A percentile compares a stretch with the other conserved stretches of the same genome.
Conservation (phyloP, 768 basidiomycete species). For the Mycena amicta region DNA sequence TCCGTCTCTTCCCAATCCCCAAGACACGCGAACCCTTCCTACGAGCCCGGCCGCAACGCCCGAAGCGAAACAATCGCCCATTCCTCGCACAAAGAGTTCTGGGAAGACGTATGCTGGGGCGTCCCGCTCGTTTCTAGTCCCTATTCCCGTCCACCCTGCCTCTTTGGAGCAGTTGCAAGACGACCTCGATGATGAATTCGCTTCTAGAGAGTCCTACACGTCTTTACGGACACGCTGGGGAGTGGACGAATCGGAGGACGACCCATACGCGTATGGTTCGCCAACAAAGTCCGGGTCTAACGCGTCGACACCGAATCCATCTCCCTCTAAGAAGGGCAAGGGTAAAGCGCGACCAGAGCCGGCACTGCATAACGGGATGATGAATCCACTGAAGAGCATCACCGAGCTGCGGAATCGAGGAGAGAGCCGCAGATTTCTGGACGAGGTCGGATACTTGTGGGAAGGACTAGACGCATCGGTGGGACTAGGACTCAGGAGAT, state of each 20-base stretch:
- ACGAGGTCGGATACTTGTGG: conserved; percentile 84
- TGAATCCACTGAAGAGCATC: conserved; percentile 78
- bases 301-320: conserved; percentile 36
- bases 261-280: conserved; percentile 44
- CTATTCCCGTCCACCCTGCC: conserved; percentile 45
- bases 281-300: conserved; percentile 34
- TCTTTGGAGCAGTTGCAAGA: conserved; percentile 33
- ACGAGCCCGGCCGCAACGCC: conserved; percentile 26
- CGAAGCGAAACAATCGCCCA: conserved; percentile 28
- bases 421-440: conserved; percentile 76
- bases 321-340: conserved; percentile 41
- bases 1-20: conserved; percentile 10
- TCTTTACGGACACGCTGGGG: conserved; percentile 80
- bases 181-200: conserved; percentile 51
- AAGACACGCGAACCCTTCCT: conserved; percentile 6
- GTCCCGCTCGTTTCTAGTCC: conserved; percentile 79
- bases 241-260: conserved; percentile 78
- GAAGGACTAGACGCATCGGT: conserved; percentile 68
- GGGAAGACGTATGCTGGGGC: conserved; percentile 74
- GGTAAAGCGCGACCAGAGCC: conserved; percentile 34
- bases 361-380: conserved; percentile 51
- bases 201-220: conserved; percentile 71
- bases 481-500: conserved; percentile 59
- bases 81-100: conserved; percentile 34
- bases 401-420: conserved; percentile 81